These are phyloP conservation scores for Phytophthora brassicae DNA, from an alignment of 352 stramenopile genomes.

Conservation along the genomic window DNA sequence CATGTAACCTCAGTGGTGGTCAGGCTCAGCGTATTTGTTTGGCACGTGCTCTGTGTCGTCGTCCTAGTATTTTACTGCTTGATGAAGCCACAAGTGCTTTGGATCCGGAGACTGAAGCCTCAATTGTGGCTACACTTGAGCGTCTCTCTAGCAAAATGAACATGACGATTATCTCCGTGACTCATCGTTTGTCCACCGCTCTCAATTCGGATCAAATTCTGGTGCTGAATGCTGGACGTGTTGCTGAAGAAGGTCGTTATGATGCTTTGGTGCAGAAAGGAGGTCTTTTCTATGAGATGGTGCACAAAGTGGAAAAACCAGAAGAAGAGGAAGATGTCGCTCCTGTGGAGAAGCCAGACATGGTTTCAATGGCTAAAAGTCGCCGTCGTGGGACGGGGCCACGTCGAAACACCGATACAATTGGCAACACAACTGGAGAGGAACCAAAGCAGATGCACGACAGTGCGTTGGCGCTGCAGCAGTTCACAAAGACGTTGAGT, in stretches of 20 bases:
- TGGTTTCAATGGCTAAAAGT: constrained; percentile 38
- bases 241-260: constrained; percentile 80
- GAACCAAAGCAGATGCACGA: constrained; percentile 52
- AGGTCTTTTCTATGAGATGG: constrained; percentile 85
- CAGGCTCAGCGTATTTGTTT: constrained; percentile 88
- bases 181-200: constrained; percentile 82
- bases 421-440: constrained; percentile 40
- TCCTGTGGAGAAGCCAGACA: constrained; percentile 25
- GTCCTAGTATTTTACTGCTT: constrained; percentile 77
- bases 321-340: constrained; percentile 46
- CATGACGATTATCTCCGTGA: constrained; percentile 91
- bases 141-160: constrained; percentile 81
- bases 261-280: constrained; percentile 68
- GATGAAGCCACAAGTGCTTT: constrained; percentile 88
- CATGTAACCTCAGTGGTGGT: constrained; percentile 84
- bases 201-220: constrained; percentile 83
- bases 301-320: constrained; percentile 68
- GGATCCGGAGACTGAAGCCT: constrained; percentile 85
- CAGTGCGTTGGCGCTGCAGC: constrained; percentile 73
- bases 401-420: constrained; percentile 51
- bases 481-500: constrained; percentile 83
- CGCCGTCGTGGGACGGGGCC: constrained; percentile 23
- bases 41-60: constrained; percentile 76
- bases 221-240: constrained; percentile 71
- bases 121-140: constrained; percentile 82